Percentiles rank a stretch among this genome's conserved stretches.
These are phyloP conservation scores for Aphanoascus verrucosus DNA, from an alignment of 2,329 filamentous ascomycete genomes.

Conservation along the genomic window DNA sequence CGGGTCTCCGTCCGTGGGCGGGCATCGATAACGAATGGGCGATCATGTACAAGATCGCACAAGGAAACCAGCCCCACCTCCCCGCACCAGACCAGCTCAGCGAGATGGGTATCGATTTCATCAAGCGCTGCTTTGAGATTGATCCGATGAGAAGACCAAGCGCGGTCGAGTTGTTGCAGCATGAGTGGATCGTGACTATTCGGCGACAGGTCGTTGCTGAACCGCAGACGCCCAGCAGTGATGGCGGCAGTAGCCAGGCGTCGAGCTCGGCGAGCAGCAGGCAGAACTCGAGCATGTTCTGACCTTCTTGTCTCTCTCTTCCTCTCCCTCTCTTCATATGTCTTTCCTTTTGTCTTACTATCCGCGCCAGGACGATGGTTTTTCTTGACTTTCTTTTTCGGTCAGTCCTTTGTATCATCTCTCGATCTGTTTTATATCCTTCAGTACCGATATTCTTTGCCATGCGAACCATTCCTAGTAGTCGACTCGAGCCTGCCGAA, in stretches of 20 bases:
- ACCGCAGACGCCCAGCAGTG: slow-evolving; percentile 30
- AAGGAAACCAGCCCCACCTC: slow-evolving; percentile 82
- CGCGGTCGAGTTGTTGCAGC: slow-evolving; percentile 80
- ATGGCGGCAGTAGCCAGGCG: slow-evolving; percentile 23
- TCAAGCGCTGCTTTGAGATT: slow-evolving; percentile 73
- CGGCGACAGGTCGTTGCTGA: slow-evolving; percentile 39
- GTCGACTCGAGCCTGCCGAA: no score
- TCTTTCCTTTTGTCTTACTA: neutral
- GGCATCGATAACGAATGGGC: slow-evolving; percentile 98
- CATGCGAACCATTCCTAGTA: no score
- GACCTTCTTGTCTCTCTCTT: neutral
- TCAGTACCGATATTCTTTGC: no score
- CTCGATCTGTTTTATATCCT: no score
- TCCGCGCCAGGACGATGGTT: neutral
- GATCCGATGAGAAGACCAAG: slow-evolving; percentile 70
- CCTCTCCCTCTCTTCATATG: neutral
- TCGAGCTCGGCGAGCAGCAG: slow-evolving; percentile 14
- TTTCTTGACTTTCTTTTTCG: no score
- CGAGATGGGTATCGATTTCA: slow-evolving; percentile 72
- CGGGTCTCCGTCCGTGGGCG: slow-evolving; percentile 85
- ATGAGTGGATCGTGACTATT: slow-evolving; percentile 67
- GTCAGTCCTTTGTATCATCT: no score
- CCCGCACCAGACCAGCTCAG: slow-evolving; percentile 76
- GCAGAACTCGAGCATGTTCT: slow-evolving; percentile 19
- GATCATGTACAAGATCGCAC: slow-evolving; percentile 99